Percentiles rank a stretch among this genome's conserved stretches.
Evolutionary conservation across 352 stramenopile genomes (phyloP).

Genomic region (Phytophthora pseudosyringae): DNA sequence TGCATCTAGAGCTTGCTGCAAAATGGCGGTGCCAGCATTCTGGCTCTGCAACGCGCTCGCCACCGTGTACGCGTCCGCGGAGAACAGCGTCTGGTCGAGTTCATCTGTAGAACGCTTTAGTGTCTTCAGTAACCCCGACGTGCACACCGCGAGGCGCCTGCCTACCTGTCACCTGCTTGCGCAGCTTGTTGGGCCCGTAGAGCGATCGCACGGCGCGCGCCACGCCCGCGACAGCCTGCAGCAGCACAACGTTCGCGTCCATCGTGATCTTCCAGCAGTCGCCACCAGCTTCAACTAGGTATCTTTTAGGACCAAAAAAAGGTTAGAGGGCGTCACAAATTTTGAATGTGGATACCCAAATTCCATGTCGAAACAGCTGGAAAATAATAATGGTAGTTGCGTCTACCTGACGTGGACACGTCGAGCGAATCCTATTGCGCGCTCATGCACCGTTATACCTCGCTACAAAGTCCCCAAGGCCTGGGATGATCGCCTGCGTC

Average conservation of each 20-base stretch:
- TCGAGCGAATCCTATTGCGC: background rate
- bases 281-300: conserved; percentile 22
- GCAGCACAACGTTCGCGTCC: conserved; percentile 12
- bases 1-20: conserved; percentile 35
- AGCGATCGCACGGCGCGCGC: conserved; percentile 31
- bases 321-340: background rate
- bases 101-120: conserved; percentile 18
- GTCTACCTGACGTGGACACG: conserved; percentile 8
- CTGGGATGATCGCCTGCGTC: conserved; percentile 34
- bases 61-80: conserved; percentile 30
- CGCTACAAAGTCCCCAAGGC: conserved; percentile 48
- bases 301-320: conserved; percentile 18
- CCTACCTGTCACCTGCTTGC: conserved; percentile 35
- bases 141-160: background rate
- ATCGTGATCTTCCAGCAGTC: conserved; percentile 19
- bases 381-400: conserved; percentile 1
- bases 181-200: conserved; percentile 34
- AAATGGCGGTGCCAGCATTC: conserved; percentile 31
- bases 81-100: conserved; percentile 27
- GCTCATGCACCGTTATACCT: conserved; percentile 42
- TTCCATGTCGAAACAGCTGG: background rate
- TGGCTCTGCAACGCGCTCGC: conserved; percentile 31
- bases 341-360: background rate
- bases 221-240: conserved; percentile 27
- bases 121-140: background rate